Conservation (phyloP, 2,329 filamentous ascomycete genomes). For the Penicillium sp. region DNA sequence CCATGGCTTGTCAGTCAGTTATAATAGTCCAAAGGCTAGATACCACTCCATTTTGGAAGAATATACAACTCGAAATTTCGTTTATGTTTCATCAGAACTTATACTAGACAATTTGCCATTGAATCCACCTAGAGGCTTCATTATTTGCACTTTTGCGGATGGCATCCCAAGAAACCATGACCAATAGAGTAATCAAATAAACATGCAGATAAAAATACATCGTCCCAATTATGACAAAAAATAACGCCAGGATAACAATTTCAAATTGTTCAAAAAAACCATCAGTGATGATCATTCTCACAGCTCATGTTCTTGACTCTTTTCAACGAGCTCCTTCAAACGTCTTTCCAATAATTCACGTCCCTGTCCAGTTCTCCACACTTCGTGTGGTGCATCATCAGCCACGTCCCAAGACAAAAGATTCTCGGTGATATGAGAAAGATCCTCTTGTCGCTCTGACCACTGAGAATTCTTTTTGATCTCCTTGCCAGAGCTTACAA, state of each 20-base stretch:
- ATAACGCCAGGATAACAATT: background rate
- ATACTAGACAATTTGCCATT: no score
- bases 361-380: constrained; percentile 77
- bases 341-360: constrained; percentile 74
- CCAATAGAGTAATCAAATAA: background rate
- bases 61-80: background rate
- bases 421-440: constrained; percentile 76
- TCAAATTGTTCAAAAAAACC: background rate
- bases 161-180: no score
- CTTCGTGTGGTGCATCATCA: constrained; percentile 76
- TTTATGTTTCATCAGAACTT: background rate
- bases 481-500: constrained; percentile 78
- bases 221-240: background rate
- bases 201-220: background rate
- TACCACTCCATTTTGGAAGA: background rate
- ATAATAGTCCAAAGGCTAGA: background rate
- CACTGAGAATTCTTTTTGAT: constrained; percentile 67
- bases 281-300: background rate
- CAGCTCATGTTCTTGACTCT: constrained; percentile 9
- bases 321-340: constrained; percentile 63
- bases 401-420: constrained; percentile 84
- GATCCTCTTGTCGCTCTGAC: constrained; percentile 80
- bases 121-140: no score
- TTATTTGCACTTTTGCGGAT: no score
- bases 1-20: background rate